Percentiles rank a stretch among this genome's conserved stretches.
These are phyloP conservation scores for Musa schizocarpa DNA, from an alignment of 176 grass and related monocot genomes.

Conservation along the genomic window DNA sequence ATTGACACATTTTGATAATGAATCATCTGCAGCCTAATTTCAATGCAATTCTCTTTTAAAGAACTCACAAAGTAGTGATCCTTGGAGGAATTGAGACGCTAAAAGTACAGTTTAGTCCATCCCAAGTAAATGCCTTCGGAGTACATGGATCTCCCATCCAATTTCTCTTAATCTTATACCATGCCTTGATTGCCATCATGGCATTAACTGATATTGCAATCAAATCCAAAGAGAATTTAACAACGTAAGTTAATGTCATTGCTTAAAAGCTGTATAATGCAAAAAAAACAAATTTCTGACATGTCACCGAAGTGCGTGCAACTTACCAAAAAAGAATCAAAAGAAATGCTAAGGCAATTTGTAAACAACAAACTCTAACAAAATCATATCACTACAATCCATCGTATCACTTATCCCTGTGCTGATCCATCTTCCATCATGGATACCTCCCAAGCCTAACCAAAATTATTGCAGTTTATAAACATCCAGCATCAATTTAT, in stretches of 20 bases:
- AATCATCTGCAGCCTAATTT: background rate
- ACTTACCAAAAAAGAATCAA: background rate
- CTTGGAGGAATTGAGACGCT: background rate
- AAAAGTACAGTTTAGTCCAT: constrained; percentile 34
- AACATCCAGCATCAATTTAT: too few relatives aligned
- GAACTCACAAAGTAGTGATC: constrained; percentile 32
- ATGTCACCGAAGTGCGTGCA: background rate
- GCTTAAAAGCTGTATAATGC: background rate
- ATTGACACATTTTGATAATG: too few relatives aligned
- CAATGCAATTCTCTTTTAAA: constrained; percentile 9
- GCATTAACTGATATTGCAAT: constrained; percentile 22
- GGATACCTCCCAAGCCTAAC: background rate
- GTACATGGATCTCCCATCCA: constrained; percentile 63
- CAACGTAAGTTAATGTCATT: background rate
- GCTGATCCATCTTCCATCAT: background rate
- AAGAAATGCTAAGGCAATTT: background rate
- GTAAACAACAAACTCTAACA: background rate
- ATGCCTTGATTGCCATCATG: constrained; percentile 33
- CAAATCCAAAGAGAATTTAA: background rate
- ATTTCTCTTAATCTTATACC: constrained; percentile 37
- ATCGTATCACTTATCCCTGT: background rate
- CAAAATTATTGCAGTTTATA: background rate
- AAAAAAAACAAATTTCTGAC: background rate
- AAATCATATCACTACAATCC: background rate
- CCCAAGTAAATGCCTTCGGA: constrained; percentile 15